Conservation (phyloP, 176 grass and related monocot genomes). For the Zoysia japonica region DNA sequence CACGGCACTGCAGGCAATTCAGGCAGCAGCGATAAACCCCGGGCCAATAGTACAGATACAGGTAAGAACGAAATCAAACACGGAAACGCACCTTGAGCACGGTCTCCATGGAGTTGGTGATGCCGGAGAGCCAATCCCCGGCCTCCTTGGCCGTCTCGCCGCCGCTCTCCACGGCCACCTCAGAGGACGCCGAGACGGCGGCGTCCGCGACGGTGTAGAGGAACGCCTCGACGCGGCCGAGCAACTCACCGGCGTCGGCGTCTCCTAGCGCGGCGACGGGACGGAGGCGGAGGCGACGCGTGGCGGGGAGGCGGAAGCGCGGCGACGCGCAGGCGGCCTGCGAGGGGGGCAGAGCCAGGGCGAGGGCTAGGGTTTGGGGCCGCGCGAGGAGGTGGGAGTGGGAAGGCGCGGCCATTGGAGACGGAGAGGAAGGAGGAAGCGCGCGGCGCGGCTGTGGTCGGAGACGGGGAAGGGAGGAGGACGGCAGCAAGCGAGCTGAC, state of each 20-base stretch:
- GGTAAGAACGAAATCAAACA: neutral
- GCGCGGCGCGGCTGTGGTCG: conserved; percentile 11
- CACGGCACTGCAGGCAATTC: conserved; percentile 1
- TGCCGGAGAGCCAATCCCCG: conserved; percentile 81
- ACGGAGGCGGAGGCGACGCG: conserved; percentile 22
- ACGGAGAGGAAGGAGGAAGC: neutral
- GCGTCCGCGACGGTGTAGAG: conserved; percentile 89
- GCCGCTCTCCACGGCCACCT: conserved; percentile 20
- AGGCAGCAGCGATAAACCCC: conserved; percentile 8
- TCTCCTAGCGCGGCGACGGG: conserved; percentile 36
- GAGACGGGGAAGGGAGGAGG: neutral
- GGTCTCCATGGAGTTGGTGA: conserved; percentile 86
- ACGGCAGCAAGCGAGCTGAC: neutral
- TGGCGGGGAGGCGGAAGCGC: neutral
- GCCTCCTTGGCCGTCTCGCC: conserved; percentile 44
- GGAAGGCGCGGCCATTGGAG: conserved; percentile 33
- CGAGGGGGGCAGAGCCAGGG: neutral
- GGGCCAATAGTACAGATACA: neutral
- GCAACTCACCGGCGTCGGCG: conserved; percentile 52
- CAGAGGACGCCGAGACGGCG: conserved; percentile 53
- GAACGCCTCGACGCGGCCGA: conserved; percentile 69
- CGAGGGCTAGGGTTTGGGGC: conserved; percentile 39
- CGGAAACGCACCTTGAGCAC: conserved; percentile 70
- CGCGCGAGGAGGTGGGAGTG: conserved; percentile 23
- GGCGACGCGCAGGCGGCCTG: neutral